These are phyloP conservation scores for Gaultheria prostrata DNA, from an alignment of 148 eudicot species.

Conservation along the genomic window DNA sequence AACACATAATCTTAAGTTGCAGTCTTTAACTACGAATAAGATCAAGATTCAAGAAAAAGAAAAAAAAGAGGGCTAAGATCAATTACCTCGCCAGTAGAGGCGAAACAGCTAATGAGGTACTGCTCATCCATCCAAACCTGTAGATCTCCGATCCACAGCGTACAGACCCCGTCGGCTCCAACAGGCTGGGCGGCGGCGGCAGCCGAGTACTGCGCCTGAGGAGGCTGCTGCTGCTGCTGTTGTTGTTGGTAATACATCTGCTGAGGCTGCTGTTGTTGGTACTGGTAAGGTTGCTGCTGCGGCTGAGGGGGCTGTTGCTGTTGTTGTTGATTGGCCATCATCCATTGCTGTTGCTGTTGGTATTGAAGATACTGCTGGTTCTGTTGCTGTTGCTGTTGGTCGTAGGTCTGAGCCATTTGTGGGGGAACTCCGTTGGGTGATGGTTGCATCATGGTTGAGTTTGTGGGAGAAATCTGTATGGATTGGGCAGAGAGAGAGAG, in stretches of 20 bases:
- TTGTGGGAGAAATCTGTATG: too few species aligned
- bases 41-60: not conserved
- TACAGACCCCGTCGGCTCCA: conserved; percentile 56
- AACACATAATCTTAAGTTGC: not conserved
- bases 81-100: conserved; percentile 69
- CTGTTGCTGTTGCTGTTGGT: conserved; percentile 20
- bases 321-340: conserved; percentile 19
- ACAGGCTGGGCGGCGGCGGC: conserved; percentile 29
- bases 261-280: conserved; percentile 13
- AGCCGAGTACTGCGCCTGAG: conserved; percentile 17
- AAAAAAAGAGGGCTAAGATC: not conserved
- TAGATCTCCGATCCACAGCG: conserved; percentile 93
- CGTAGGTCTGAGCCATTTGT: conserved; percentile 33
- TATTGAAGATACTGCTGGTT: not conserved
- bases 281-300: conserved; percentile 29
- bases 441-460: conserved; percentile 48
- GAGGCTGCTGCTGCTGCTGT: conserved; percentile 21
- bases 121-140: conserved; percentile 91
- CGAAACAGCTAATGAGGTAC: conserved; percentile 53
- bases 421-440: conserved; percentile 21
- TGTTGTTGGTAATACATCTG: conserved; percentile 23
- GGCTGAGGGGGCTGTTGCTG: not conserved
- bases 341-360: conserved; percentile 20
- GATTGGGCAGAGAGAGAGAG: not conserved
- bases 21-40: not conserved